Evolutionary conservation across 2,329 filamentous ascomycete species (phyloP).

Genomic region (Xylaria sp.): DNA sequence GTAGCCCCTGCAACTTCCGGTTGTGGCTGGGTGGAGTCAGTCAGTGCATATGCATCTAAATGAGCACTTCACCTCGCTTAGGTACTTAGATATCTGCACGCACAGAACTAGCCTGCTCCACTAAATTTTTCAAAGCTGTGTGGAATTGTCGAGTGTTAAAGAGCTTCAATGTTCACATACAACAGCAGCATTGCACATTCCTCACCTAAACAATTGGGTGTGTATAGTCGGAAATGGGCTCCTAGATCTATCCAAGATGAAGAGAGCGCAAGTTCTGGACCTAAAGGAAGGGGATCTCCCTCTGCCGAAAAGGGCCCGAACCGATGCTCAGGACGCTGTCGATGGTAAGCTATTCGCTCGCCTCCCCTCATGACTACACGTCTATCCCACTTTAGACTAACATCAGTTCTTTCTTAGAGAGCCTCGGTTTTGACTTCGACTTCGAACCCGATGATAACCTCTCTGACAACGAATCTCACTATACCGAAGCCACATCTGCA

Average conservation of each 20-base stretch:
- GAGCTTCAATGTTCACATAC: slow-evolving; percentile 5
- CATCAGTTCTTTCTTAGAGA: slow-evolving; percentile 26
- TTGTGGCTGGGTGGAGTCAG: neutral
- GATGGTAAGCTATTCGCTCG: slow-evolving; percentile 51
- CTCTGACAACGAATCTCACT: slow-evolving; percentile 40
- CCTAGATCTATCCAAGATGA: slow-evolving; percentile 37
- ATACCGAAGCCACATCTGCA: slow-evolving; percentile 39
- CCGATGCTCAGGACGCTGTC: slow-evolving; percentile 8
- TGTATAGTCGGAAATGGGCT: neutral
- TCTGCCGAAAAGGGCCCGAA: slow-evolving; percentile 37
- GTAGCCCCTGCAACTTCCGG: neutral
- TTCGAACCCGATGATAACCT: slow-evolving; percentile 33
- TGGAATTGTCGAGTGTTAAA: neutral
- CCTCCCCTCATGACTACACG: neutral
- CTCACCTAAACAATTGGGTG: slow-evolving; percentile 24
- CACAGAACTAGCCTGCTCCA: slow-evolving; percentile 28
- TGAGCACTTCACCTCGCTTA: neutral
- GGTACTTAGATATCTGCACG: too few relatives aligned
- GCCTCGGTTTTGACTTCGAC: slow-evolving; percentile 22
- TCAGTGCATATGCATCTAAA: neutral
- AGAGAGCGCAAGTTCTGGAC: slow-evolving; percentile 40
- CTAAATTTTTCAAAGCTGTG: slow-evolving; percentile 36
- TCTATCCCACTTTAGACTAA: slow-evolving; percentile 59
- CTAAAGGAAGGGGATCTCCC: slow-evolving; percentile 28
- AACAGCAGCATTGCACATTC: slow-evolving; percentile 1